A percentile compares a stretch with the other conserved stretches of the same genome.
These are phyloP conservation scores for Sicyos edulis DNA, from an alignment of 306 rosid genomes.

Conservation along the genomic window DNA sequence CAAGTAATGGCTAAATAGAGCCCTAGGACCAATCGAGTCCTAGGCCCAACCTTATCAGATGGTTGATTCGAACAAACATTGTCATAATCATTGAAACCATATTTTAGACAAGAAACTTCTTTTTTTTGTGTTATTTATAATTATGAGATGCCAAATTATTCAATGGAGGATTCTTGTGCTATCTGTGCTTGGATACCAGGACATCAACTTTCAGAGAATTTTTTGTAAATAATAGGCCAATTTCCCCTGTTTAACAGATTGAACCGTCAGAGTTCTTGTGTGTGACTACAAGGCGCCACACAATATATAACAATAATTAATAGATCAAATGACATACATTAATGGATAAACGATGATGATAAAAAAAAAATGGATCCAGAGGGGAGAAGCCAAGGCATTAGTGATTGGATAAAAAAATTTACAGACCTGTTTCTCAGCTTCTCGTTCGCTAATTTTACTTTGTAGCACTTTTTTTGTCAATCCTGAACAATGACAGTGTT, in stretches of 20 bases:
- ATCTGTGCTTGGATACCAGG: neutral
- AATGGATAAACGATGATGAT: neutral
- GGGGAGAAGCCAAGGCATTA: constrained; percentile 2
- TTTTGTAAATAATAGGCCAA: neutral
- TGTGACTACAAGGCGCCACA: neutral
- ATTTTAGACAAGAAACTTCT: neutral
- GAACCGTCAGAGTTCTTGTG: neutral
- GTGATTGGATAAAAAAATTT: constrained; percentile 4
- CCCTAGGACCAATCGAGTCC: too few relatives aligned
- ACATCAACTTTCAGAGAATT: neutral
- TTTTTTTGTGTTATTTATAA: neutral
- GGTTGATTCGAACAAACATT: neutral
- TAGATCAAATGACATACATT: neutral
- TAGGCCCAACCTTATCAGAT: too few relatives aligned
- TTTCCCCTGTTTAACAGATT: neutral
- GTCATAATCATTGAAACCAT: neutral
- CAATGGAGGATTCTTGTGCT: neutral
- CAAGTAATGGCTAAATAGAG: too few relatives aligned
- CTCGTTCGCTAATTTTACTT: constrained; percentile 67
- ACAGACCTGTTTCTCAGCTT: constrained; percentile 90
- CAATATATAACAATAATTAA: neutral
- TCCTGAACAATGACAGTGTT: constrained; percentile 34
- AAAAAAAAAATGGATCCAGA: neutral
- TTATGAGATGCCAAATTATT: neutral
- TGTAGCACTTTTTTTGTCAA: constrained; percentile 61